A percentile compares a stretch with the other conserved stretches of the same genome.
phyloP scores from a whole-genome alignment of 441 rosid species.

The Syzygium malaccense region DNA sequence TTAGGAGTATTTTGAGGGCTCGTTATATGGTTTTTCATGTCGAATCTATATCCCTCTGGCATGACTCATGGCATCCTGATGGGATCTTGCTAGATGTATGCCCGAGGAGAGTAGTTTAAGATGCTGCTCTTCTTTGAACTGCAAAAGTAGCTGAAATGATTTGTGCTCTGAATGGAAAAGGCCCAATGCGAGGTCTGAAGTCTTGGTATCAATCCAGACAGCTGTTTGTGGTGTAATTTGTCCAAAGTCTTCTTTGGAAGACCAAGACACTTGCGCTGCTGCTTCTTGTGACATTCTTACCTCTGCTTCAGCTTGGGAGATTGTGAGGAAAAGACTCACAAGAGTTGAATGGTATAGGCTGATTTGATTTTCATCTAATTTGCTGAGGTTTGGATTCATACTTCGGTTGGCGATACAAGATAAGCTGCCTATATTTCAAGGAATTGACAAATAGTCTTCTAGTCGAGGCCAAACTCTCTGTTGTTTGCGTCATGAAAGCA shows the following conservation, averaged over 20 bases:
- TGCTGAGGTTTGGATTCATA: neutral
- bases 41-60: neutral
- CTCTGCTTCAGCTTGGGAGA: neutral
- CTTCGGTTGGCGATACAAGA: neutral
- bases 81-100: neutral
- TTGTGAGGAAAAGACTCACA: neutral
- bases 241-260: neutral
- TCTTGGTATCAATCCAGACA: neutral
- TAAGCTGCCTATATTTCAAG: neutral
- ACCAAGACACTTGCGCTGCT: neutral
- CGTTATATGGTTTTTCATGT: no score
- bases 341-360: fast-evolving
- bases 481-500: neutral
- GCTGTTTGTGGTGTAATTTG: neutral
- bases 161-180: neutral
- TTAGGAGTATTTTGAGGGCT: no score
- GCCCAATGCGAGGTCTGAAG: neutral
- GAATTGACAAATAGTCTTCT: neutral
- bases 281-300: neutral
- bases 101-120: neutral
- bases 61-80: neutral
- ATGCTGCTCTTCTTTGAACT: neutral
- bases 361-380: neutral
- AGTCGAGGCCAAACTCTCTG: neutral
- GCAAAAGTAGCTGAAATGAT: neutral